Conservation (phyloP, 768 basidiomycete species). For the Leccinum sublutescens region DNA sequence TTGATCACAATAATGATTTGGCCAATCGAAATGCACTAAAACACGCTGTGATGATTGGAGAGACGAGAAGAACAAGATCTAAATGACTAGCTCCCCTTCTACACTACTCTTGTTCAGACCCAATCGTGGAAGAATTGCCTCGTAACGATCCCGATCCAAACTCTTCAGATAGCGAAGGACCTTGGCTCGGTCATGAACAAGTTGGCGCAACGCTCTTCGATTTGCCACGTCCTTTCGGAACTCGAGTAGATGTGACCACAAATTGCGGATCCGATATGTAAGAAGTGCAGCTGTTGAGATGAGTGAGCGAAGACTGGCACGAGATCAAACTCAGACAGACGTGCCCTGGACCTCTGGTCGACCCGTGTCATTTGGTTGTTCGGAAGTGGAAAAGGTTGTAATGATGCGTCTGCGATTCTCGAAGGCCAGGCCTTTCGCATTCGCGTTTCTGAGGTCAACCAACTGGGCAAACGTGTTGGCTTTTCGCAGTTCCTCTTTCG, state of each 20-base stretch:
- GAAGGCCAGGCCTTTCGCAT: constrained; percentile 79
- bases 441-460: constrained; percentile 85
- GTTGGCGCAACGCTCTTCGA: constrained; percentile 67
- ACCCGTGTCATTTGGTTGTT: constrained; percentile 72
- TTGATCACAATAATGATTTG: constrained; percentile 9
- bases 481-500: constrained; percentile 42
- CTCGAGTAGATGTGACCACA: constrained; percentile 69
- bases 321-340: background rate
- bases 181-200: constrained; percentile 83
- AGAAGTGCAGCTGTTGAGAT: constrained; percentile 69
- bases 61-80: constrained; percentile 14
- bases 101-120: constrained; percentile 79
- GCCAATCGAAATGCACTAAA: background rate
- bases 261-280: constrained; percentile 80
- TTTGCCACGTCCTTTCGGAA: constrained; percentile 77
- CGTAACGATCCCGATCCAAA: constrained; percentile 67
- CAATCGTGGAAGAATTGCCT: constrained; percentile 64
- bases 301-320: background rate
- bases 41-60: background rate
- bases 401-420: constrained; percentile 85
- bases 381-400: constrained; percentile 68
- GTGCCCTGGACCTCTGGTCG: constrained; percentile 88
- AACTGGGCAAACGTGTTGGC: constrained; percentile 61
- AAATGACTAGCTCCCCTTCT: constrained; percentile 87
- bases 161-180: constrained; percentile 76